A percentile compares a stretch with the other conserved stretches of the same genome.
Conservation (phyloP, 768 basidiomycete species). For the Hygrophoropsis aurantiaca region DNA sequence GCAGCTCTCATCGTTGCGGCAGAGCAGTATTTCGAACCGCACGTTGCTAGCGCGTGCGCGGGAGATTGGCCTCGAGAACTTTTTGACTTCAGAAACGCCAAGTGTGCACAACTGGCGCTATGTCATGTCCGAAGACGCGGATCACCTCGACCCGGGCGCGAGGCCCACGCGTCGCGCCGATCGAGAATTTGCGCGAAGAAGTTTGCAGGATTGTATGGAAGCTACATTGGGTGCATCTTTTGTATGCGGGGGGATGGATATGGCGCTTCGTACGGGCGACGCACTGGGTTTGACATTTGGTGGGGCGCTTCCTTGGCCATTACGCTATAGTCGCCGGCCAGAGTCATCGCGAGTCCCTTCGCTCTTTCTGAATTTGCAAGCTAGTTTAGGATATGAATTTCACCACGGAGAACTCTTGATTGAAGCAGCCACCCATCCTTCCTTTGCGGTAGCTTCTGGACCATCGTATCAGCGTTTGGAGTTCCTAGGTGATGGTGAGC, state of each 20-base stretch:
- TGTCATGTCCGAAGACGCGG: conserved; percentile 37
- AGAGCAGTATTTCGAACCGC: conserved; percentile 66
- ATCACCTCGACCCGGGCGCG: conserved; percentile 27
- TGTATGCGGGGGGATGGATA: conserved; percentile 66
- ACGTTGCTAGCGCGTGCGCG: conserved; percentile 68
- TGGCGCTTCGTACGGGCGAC: conserved; percentile 64
- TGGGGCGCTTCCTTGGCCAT: conserved; percentile 63
- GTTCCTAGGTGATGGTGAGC: conserved; percentile 85
- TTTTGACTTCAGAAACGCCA: conserved; percentile 58
- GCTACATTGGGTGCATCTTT: conserved; percentile 79
- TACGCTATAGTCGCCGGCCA: conserved; percentile 46
- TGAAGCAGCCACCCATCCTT: conserved; percentile 87
- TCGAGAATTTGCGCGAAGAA: conserved; percentile 61
- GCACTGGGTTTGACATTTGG: conserved; percentile 73
- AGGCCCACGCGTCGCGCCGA: conserved; percentile 26
- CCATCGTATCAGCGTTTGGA: conserved; percentile 85
- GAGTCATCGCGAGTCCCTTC: conserved; percentile 37
- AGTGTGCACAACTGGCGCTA: conserved; percentile 62
- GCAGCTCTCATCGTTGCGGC: conserved; percentile 66
- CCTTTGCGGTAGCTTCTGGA: conserved; percentile 52
- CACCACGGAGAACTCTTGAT: conserved; percentile 58
- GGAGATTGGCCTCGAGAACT: conserved; percentile 60
- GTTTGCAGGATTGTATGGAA: conserved; percentile 88
- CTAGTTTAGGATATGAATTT: conserved; percentile 70
- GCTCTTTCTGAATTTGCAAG: conserved; percentile 58